Evolutionary conservation across 352 stramenopile species (phyloP), one percentile per base, ranked within the genome.

Genomic region (Stramenopiles sp.): DNA sequence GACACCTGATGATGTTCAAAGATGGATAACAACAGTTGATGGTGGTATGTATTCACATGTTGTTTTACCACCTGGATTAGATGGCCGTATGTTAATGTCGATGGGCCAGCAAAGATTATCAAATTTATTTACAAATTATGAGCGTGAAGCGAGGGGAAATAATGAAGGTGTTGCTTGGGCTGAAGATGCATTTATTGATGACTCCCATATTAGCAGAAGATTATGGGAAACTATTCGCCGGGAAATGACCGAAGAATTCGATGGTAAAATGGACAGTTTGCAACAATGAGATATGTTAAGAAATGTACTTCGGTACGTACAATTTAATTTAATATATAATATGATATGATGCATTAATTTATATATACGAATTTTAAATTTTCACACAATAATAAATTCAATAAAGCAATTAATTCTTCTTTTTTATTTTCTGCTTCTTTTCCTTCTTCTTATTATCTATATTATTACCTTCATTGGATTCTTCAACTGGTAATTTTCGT

Each of bases 11-110:
- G 65, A 84, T 4, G 32, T 84, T 0, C 69, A 27, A 32, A 65
- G 29, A 20, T 85, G 82, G 82, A 43, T 85, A 30, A 32, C 77
- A 65, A 80, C 80, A 6, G 78, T 80, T 0, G 79, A 85, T 23
- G 7, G 65, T n/a, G 82, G 82, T 0, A 77, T 76, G n/a, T 85
- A 85, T 65, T 30, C 80, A 0, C 82, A 85, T 69, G 63, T 85
- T 30, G 82, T 85, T 0, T 30, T 85, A 1, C 82, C 82, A 0
- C 65, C 43, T 1, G 69, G 73, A 23, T n/a, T 81, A 4, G 63
- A 53, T 20, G 82, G 80, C 0, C 0, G 20, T 0, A 53, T 78
- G 0, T 32, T 85, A 6, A n/a, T 85, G 80, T 23, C 33, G 33
- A n/a, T 83, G 29, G 78, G 78, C 30, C 78, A 80, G n/a, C 73